phyloP scores from a whole-genome alignment of 495 filamentous ascomycete genomes.

The Neurospora sp. region DNA sequence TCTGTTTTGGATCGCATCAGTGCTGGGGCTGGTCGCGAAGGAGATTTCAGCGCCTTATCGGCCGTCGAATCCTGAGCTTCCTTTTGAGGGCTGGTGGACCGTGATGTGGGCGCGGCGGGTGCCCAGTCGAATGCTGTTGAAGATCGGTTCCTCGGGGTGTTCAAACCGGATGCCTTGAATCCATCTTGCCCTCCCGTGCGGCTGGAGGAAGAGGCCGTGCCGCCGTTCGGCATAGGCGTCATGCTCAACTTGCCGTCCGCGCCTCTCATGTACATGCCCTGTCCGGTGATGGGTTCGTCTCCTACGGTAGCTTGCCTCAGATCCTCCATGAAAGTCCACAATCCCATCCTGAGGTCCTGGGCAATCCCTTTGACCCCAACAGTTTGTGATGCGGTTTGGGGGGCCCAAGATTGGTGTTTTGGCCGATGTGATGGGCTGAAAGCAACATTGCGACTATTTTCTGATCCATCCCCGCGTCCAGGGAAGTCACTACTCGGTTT shows the following conservation, averaged over 20 bases:
- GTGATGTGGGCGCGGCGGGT: conserved; percentile 1
- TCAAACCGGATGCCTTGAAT: conserved; percentile 22
- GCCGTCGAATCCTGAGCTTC: background rate
- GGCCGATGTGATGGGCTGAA: conserved; percentile 14
- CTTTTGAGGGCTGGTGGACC: background rate
- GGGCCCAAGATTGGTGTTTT: conserved; percentile 41
- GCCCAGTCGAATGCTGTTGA: conserved; percentile 16
- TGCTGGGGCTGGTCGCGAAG: conserved; percentile 7
- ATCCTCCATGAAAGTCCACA: conserved; percentile 97
- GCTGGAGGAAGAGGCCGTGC: conserved; percentile 5
- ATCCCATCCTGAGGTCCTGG: conserved; percentile 74
- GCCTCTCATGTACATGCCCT: conserved; percentile 29
- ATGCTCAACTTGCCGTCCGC: conserved; percentile 21
- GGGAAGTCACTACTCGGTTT: conserved; percentile 17
- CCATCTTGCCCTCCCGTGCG: conserved; percentile 21
- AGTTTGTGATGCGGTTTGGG: conserved; percentile 25
- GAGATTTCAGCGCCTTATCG: conserved; percentile 1
- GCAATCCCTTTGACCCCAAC: conserved; percentile 68
- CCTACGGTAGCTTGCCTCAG: conserved; percentile 89
- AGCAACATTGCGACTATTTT: conserved; percentile 11
- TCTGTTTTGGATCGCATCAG: conserved; percentile 22
- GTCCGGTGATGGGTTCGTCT: conserved; percentile 69
- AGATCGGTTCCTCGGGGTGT: conserved; percentile 7
- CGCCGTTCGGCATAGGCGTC: conserved; percentile 27
- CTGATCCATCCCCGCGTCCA: conserved; percentile 3